Conservation (phyloP, 805 yeast genomes). For the Scheffersomyces ergatensis region DNA sequence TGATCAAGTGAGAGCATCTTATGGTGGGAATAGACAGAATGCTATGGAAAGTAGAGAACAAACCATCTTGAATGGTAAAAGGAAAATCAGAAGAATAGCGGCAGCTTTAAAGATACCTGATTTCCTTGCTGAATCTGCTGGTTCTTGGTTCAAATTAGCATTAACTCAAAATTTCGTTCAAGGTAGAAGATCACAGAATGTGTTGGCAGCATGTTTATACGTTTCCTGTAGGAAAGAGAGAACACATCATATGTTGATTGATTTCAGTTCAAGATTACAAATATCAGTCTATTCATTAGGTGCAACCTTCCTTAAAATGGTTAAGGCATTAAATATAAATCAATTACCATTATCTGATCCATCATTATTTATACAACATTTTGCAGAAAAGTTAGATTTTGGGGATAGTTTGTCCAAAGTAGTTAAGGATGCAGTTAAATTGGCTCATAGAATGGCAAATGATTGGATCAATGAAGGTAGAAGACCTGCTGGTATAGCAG, state of each 20-base stretch:
- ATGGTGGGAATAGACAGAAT: conserved; percentile 62
- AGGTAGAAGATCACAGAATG: conserved; percentile 95
- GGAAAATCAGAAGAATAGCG: conserved; percentile 78
- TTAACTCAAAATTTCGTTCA: conserved; percentile 87
- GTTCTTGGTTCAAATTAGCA: conserved; percentile 86
- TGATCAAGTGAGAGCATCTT: conserved; percentile 74
- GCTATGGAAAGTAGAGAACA: conserved; percentile 86
- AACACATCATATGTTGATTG: conserved; percentile 94
- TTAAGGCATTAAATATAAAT: conserved; percentile 76
- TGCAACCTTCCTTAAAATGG: conserved; percentile 91
- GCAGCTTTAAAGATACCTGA: conserved; percentile 77
- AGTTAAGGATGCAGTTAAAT: conserved; percentile 78
- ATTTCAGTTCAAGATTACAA: conserved; percentile 85
- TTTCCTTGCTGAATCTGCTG: conserved; percentile 80
- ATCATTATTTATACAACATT: conserved; percentile 87
- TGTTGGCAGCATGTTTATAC: conserved; percentile 90
- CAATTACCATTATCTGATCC: conserved; percentile 90
- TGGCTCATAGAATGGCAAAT: conserved; percentile 86
- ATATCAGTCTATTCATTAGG: conserved; percentile 94
- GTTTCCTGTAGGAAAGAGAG: conserved; percentile 89
- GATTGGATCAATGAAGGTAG: conserved; percentile 98
- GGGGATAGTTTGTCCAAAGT: conserved; percentile 74
- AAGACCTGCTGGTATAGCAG: conserved; percentile 98
- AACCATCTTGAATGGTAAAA: conserved; percentile 79
- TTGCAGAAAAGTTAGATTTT: conserved; percentile 82